These are phyloP conservation scores for Crithidia thermophila DNA, from an alignment of 208 protist genomes.

Conservation along the genomic window DNA sequence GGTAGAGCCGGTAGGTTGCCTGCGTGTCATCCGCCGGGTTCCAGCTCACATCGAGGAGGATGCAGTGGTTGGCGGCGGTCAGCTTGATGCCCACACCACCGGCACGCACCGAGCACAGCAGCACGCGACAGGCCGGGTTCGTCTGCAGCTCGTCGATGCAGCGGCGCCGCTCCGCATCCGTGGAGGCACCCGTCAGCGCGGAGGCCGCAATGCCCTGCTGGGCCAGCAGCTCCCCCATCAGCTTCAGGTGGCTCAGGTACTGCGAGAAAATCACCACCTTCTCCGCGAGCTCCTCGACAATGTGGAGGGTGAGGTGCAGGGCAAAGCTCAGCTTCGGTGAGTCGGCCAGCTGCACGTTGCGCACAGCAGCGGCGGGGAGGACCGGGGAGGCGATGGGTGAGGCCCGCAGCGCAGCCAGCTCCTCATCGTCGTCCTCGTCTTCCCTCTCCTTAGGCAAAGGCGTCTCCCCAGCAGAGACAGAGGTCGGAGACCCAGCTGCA, in stretches of 20 bases:
- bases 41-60: slow-evolving; percentile 96
- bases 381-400: background rate
- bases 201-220: slow-evolving; percentile 24
- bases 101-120: slow-evolving; percentile 93
- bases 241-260: slow-evolving; percentile 64
- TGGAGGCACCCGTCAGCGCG: slow-evolving; percentile 49
- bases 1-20: slow-evolving; percentile 94
- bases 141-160: slow-evolving; percentile 74
- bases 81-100: slow-evolving; percentile 95
- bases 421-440: slow-evolving; percentile 26
- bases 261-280: slow-evolving; percentile 89
- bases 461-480: too few relatives aligned
- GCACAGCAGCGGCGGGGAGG: slow-evolving; percentile 2
- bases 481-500: background rate
- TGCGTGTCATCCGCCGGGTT: slow-evolving; percentile 91
- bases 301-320: slow-evolving; percentile 56
- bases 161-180: slow-evolving; percentile 44
- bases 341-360: slow-evolving; percentile 31
- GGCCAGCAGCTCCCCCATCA: slow-evolving; percentile 45
- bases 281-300: slow-evolving; percentile 42
- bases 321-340: slow-evolving; percentile 78
- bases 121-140: slow-evolving; percentile 40
- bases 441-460: background rate
- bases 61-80: slow-evolving; percentile 90
- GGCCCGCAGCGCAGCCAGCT: background rate